Evolutionary conservation across 257 asterid genomes (phyloP), one percentile per base, ranked within the genome.

Genomic region (Cynanchum wilfordii): DNA sequence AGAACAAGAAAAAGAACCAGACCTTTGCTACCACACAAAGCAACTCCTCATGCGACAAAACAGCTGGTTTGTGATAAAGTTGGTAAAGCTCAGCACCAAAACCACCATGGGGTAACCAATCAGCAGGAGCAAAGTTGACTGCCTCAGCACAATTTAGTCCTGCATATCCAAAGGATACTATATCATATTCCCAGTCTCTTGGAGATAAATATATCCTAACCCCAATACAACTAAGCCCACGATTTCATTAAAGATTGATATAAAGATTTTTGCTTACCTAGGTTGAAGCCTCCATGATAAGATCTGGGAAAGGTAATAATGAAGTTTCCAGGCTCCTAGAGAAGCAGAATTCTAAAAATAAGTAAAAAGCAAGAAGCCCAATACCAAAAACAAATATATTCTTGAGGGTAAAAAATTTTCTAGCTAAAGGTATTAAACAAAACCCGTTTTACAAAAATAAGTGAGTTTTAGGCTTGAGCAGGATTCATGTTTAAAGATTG

Each of bases 111-210:
- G 98, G 98, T 69, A 91, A 84, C 98, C 98, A 93, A 82, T 93
- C 98, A 74, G 97, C 97, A 82, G 98, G 96, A 58, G 98, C 98
- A 79, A 93, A 93, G 82, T 93, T 93, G 79, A 93, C 98, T 67
- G 98, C 98, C 88, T 93, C 98, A 7, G 98, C 98, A 85, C 98
- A 93, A 76, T 93, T 93, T 80, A 93, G 82, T 70, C 98, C 98
- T 93, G 85, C 65, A 73, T 79, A 64, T 73, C 68, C 76, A 79
- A 79, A 78, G 72, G 79, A 66, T 66, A 59, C 47, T 42, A 7
- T 66, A 63, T 76, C 56, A 72, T 79, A n/a, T 54, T 73, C n/a
- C 71, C 72, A 75, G 69, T 27, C 59, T 45, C 38, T 20, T 40
- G 71, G 27, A 20, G 6, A 45, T 13, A 38, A 62, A 0, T 20